Evolutionary conservation across 2,329 filamentous ascomycete genomes (phyloP).

Genomic region (Bertia moriformis): DNA sequence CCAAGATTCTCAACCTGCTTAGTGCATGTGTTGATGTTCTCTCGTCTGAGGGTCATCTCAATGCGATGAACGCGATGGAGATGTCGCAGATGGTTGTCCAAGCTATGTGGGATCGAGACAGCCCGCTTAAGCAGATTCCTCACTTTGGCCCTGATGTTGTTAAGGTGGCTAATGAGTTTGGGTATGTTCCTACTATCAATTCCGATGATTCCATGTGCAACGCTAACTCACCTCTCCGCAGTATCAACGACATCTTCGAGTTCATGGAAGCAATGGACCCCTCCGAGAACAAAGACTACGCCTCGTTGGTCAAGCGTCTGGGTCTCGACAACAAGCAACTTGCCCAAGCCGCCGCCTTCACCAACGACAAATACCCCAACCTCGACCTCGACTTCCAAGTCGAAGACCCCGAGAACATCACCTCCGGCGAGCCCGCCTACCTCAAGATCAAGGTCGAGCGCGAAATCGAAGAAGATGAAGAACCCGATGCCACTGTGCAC

Average conservation of each 20-base stretch:
- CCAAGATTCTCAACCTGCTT: conserved; percentile 72
- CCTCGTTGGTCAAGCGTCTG: conserved; percentile 61
- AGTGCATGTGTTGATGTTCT: conserved; percentile 90
- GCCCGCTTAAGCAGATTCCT: conserved; percentile 91
- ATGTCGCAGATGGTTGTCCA: conserved; percentile 99
- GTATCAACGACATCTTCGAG: conserved; percentile 85
- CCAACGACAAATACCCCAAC: conserved; percentile 91
- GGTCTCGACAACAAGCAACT: conserved; percentile 70
- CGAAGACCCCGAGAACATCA: conserved; percentile 66
- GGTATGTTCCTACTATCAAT: conserved; percentile 33
- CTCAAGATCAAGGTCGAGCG: conserved; percentile 74
- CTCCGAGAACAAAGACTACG: conserved; percentile 74
- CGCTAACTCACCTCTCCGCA: conserved; percentile 16
- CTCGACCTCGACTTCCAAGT: conserved; percentile 82
- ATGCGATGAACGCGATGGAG: conserved; percentile 97
- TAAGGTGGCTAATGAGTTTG: conserved; percentile 66
- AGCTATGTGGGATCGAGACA: conserved; percentile 97
- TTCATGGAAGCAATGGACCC: conserved; percentile 99
- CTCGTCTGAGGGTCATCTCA: conserved; percentile 87
- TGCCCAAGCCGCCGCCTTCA: conserved; percentile 80
- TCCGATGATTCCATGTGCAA: conserved; percentile 13
- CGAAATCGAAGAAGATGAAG: conserved; percentile 56
- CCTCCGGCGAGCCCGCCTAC: conserved; percentile 66
- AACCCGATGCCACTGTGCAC: conserved; percentile 72
- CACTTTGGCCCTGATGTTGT: conserved; percentile 78